These are phyloP conservation scores for Ceratobasidium sp. DNA, from an alignment of 1,284 basidiomycete species.

Conservation along the genomic window DNA sequence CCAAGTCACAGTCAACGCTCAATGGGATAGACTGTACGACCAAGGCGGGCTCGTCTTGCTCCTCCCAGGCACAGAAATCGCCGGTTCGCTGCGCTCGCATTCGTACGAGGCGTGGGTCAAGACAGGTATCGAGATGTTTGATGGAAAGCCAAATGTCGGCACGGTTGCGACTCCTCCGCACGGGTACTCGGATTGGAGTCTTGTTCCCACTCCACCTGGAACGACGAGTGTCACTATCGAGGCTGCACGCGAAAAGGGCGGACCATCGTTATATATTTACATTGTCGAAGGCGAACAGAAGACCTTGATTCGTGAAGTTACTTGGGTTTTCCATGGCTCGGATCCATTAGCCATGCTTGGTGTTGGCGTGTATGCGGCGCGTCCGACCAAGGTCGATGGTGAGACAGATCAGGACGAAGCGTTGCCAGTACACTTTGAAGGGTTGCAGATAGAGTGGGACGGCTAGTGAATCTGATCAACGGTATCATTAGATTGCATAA, in stretches of 20 bases:
- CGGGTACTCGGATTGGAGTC: constrained; percentile 51
- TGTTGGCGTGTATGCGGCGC: constrained; percentile 52
- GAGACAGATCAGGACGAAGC: constrained; percentile 43
- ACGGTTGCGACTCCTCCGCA: constrained; percentile 50
- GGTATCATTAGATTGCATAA: constrained; percentile 15
- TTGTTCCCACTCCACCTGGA: constrained; percentile 46
- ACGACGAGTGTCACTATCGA: constrained; percentile 47
- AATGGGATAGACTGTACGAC: constrained; percentile 52
- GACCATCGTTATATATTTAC: constrained; percentile 51
- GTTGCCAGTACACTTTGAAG: constrained; percentile 47
- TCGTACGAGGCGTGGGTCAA: constrained; percentile 49
- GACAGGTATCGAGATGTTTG: constrained; percentile 51
- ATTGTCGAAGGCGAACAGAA: constrained; percentile 48
- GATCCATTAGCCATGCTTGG: constrained; percentile 45
- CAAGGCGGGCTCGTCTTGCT: constrained; percentile 51
- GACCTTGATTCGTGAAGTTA: constrained; percentile 50
- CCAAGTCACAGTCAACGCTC: constrained; percentile 50
- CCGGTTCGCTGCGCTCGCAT: constrained; percentile 15
- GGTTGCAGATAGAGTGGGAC: constrained; percentile 40
- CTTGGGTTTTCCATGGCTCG: constrained; percentile 51
- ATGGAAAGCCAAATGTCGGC: constrained; percentile 50
- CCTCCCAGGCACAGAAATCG: constrained; percentile 30
- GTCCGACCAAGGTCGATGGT: constrained; percentile 49
- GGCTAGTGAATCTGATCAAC: constrained; percentile 1
- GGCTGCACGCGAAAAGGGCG: constrained; percentile 49